Base-by-base conservation (phyloP, 2,329 filamentous ascomycete genomes). In the Neoarthrinium moseri region DNA sequence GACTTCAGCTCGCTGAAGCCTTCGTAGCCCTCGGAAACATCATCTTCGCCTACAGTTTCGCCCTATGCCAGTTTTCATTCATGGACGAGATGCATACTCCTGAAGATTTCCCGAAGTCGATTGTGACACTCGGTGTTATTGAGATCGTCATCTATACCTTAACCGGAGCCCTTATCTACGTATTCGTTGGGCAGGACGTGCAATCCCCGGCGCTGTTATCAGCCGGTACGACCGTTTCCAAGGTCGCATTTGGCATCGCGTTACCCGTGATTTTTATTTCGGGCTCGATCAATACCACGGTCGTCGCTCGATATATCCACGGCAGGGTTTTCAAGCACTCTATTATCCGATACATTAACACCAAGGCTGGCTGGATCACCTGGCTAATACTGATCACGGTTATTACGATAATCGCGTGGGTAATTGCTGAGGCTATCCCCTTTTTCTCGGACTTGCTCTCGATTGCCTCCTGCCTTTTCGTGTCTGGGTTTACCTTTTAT, bases 401-500 rank as follows among this genome's bases (percentile, higher is more conserved):
- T 39, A 62, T 84, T 34, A 89, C 85, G 69, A 39, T 85, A 7
- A 43, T 86, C 10, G 82, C 83, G 4, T 90, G 83, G 76, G 61
- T 89, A 54, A 82, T 91, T 52, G 86, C 86, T 11, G 80, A 86
- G 57, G 79, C 83, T 1, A 85, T 91, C 34, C 87, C 87, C 3
- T 83, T 84, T 60, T 91, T 91, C 69, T 80, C 79, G 51, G 74
- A 85, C 40, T 69, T 91, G 36, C 67, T 91, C n/a, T 70, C 72
- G 44, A 73, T 78, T 56, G 69, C 63, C 39, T 75, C 73, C 3
- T 66, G 72, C 3, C 69, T 78, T 23, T 77, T 78, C 60, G 65
- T 77, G 54, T 76, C 73, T 11, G 71, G 69, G 13, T 73, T 73
- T 54, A 61, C 61, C 24, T 61, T 64, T 47, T 63, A 64, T 55